Conservation (phyloP, 2,329 filamentous ascomycete genomes). For the Mollisia scopiformis region DNA sequence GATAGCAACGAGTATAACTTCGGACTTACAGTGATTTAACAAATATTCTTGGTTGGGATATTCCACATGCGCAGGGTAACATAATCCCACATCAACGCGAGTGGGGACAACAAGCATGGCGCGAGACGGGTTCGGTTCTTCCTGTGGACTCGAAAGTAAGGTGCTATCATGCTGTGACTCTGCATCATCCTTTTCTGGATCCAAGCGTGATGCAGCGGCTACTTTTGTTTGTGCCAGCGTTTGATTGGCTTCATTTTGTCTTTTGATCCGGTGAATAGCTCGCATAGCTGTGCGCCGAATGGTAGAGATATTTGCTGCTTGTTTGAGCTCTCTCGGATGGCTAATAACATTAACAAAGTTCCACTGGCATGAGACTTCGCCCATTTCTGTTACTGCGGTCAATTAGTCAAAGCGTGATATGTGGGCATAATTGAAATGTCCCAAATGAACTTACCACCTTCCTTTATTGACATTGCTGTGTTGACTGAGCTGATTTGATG, state of each 20-base stretch:
- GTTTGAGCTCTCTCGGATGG: slow-evolving; percentile 9
- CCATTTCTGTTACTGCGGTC: slow-evolving; percentile 6
- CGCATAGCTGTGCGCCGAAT: slow-evolving; percentile 10
- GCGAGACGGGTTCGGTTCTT: too few species aligned
- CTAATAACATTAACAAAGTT: slow-evolving; percentile 9
- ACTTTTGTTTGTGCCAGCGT: too few species aligned
- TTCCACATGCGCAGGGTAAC: slow-evolving; percentile 7
- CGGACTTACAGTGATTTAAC: slow-evolving; percentile 10
- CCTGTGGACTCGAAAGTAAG: too few species aligned
- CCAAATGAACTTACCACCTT: too few species aligned
- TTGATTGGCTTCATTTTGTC: slow-evolving; percentile 6
- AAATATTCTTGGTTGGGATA: slow-evolving; percentile 10
- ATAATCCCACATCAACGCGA: slow-evolving; percentile 7
- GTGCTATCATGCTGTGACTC: too few species aligned
- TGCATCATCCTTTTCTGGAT: too few species aligned
- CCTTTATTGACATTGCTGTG: too few species aligned
- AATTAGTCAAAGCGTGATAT: not conserved
- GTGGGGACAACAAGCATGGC: slow-evolving; percentile 3
- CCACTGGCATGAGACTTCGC: slow-evolving; percentile 6
- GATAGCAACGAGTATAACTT: slow-evolving; percentile 1
- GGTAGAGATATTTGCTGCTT: slow-evolving; percentile 8
- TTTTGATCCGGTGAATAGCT: slow-evolving; percentile 5
- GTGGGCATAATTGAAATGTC: too few species aligned
- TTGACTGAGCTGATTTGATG: too few species aligned
- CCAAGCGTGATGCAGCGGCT: too few species aligned